phyloP scores from a whole-genome alignment of 768 basidiomycete species.

The Suillus luteus region DNA sequence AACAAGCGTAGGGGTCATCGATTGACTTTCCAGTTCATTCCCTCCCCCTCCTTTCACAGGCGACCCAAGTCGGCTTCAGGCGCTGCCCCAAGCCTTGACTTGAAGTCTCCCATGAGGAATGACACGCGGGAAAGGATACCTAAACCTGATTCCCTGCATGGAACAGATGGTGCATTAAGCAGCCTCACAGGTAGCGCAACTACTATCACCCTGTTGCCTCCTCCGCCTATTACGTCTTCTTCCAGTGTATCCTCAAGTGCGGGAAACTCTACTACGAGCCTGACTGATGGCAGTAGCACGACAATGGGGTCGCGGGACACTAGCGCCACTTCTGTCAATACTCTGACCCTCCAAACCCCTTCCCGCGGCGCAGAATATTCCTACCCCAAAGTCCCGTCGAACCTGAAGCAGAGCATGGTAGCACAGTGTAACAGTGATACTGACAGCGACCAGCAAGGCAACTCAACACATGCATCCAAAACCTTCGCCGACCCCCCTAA shows the following conservation, averaged over 20 bases:
- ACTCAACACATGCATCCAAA: background rate
- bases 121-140: background rate
- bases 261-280: slow-evolving; percentile 3
- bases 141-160: background rate
- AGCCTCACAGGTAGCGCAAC: slow-evolving; percentile 6
- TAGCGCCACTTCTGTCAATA: background rate
- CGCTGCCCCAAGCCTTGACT: background rate
- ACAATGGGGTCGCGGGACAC: slow-evolving; percentile 2
- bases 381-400: background rate
- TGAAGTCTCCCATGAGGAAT: background rate
- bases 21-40: slow-evolving; percentile 29
- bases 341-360: background rate
- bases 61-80: slow-evolving; percentile 19
- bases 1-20: slow-evolving; percentile 18
- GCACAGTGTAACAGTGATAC: background rate
- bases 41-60: slow-evolving; percentile 24
- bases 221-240: slow-evolving; percentile 6
- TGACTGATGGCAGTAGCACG: slow-evolving; percentile 3
- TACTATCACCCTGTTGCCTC: slow-evolving; percentile 7
- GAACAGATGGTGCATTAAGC: background rate
- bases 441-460: background rate
- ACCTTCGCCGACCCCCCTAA: background rate
- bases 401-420: slow-evolving; percentile 3
- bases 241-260: slow-evolving; percentile 8
- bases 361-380: slow-evolving; percentile 3